Conservation (phyloP, 495 filamentous ascomycete genomes). For the Neurospora sp. region DNA sequence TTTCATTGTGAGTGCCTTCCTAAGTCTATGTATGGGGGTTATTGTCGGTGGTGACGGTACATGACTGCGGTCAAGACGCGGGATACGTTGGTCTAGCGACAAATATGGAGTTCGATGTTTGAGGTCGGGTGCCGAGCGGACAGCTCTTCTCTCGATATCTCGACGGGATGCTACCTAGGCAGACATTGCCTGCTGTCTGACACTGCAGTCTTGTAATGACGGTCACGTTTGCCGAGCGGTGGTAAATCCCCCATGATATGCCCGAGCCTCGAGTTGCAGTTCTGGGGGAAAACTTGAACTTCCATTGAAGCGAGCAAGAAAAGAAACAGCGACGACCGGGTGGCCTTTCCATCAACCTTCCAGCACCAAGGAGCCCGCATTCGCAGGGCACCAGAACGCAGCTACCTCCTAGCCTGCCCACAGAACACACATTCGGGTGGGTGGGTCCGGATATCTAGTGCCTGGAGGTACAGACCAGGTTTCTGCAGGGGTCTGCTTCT, state of each 20-base stretch:
- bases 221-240: not conserved
- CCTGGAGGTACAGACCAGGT: conserved; percentile 13
- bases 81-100: not conserved
- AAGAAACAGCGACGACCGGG: not conserved
- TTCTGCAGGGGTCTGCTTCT: conserved; percentile 20
- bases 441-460: conserved; percentile 8
- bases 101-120: not conserved
- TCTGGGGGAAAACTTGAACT: not conserved
- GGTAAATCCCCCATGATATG: not conserved
- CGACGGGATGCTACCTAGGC: not conserved
- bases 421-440: conserved; percentile 6
- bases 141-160: not conserved
- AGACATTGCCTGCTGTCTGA: not conserved
- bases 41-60: not conserved
- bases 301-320: not conserved
- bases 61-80: not conserved
- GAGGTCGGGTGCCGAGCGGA: not conserved
- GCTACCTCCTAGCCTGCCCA: not conserved
- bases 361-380: not conserved
- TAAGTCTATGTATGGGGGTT: not conserved
- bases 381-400: not conserved
- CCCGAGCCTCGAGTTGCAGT: not conserved
- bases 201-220: not conserved
- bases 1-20: not conserved
- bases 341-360: conserved; percentile 7